Evolutionary conservation across 108 stramenopile species (phyloP).

Genomic region (Aurantiochytrium sp.): DNA sequence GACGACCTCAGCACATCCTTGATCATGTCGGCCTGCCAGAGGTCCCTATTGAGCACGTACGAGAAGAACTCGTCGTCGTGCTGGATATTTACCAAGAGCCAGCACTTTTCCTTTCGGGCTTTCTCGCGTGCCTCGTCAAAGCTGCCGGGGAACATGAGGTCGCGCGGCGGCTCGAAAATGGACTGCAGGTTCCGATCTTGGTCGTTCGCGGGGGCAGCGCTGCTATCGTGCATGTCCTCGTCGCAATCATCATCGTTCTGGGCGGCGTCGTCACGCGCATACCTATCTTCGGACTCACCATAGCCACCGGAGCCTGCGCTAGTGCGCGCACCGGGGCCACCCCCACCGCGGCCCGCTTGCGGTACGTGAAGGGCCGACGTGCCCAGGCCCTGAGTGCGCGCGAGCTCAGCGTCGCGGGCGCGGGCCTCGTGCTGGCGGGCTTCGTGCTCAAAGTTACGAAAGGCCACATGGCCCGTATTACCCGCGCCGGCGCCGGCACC

Average conservation of each 20-base stretch:
- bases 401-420: not conserved
- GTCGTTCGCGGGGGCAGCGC: not conserved
- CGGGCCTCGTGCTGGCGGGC: not conserved
- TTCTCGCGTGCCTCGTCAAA: not conserved
- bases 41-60: not conserved
- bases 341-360: too few species aligned
- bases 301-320: too few species aligned
- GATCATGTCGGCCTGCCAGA: constrained; percentile 1
- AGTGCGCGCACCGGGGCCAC: too few species aligned
- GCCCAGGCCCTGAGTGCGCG: not conserved
- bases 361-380: not conserved
- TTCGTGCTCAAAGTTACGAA: not conserved
- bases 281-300: too few species aligned
- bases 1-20: not conserved
- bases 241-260: not conserved
- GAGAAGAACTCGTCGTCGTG: constrained; percentile 22
- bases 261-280: not conserved
- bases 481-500: too few species aligned
- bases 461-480: not conserved
- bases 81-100: constrained; percentile 4
- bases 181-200: not conserved
- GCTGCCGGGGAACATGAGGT: not conserved
- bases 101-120: not conserved
- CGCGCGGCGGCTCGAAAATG: constrained; percentile 2
- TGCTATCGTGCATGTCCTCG: not conserved